phyloP scores from a whole-genome alignment of 2,329 filamentous ascomycete genomes.

The Colletotrichum somersetense region DNA sequence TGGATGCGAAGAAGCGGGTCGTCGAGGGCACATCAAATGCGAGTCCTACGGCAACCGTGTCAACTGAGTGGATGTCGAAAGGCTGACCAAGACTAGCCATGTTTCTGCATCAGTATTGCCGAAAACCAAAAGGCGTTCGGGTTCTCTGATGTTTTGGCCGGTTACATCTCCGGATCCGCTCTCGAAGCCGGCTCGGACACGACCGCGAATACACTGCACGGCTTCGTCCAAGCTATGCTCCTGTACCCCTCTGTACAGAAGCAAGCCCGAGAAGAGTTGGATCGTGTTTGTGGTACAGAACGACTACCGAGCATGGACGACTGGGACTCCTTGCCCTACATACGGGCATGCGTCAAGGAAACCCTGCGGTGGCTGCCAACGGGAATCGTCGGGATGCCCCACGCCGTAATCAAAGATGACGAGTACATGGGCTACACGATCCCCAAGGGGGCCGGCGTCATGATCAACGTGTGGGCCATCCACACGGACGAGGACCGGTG shows the following conservation, averaged over 20 bases:
- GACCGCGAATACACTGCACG: constrained; percentile 55
- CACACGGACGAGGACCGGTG: constrained; percentile 59
- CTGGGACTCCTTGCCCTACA: constrained; percentile 59
- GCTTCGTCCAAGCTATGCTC: constrained; percentile 62
- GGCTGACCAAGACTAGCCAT: constrained; percentile 44
- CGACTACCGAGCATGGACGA: constrained; percentile 59
- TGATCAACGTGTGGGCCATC: constrained; percentile 54
- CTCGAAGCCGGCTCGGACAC: constrained; percentile 60
- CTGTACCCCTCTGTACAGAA: constrained; percentile 57
- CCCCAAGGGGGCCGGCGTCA: constrained; percentile 31
- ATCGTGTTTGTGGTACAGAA: constrained; percentile 56
- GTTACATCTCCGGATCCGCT: constrained; percentile 52
- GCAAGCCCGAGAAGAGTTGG: constrained; percentile 56
- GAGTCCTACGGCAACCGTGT: background rate
- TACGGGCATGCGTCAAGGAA: constrained; percentile 62
- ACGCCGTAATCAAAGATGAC: constrained; percentile 50
- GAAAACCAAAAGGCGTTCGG: constrained; percentile 42
- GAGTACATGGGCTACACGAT: constrained; percentile 40
- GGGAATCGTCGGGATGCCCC: constrained; percentile 52
- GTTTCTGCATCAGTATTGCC: constrained; percentile 47
- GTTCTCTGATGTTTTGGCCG: constrained; percentile 49
- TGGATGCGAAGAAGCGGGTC: constrained; percentile 40
- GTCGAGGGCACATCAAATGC: constrained; percentile 39
- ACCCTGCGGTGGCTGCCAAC: constrained; percentile 60
- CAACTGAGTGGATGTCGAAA: background rate